Evolutionary conservation across 148 eudicot genomes (phyloP).

Genomic region (Suaeda aralocaspica): DNA sequence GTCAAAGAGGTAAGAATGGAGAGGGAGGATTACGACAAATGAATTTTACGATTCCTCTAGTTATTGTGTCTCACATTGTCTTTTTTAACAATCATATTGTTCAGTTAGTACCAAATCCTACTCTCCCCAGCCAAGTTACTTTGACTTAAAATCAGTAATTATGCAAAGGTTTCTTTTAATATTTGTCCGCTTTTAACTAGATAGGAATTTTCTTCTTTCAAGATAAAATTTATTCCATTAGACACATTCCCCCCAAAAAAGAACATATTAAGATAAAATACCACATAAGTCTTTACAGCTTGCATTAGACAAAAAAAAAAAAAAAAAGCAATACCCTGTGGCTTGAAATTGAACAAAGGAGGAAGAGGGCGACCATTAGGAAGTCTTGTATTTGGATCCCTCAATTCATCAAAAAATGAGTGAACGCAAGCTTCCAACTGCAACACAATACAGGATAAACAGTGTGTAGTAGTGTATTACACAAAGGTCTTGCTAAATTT

Average conservation of each 20-base stretch:
- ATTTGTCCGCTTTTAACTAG: no score
- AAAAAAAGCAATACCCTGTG: constrained; percentile 61
- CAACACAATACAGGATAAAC: constrained; percentile 19
- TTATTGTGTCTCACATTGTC: no score
- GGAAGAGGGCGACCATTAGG: constrained; percentile 99
- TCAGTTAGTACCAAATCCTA: neutral
- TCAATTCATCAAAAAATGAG: constrained; percentile 95
- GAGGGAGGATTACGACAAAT: no score
- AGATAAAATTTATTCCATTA: no score
- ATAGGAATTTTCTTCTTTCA: no score
- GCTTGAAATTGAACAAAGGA: constrained; percentile 85
- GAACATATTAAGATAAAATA: neutral
- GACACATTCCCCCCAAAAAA: no score
- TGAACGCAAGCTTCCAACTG: constrained; percentile 99
- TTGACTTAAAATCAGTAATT: neutral
- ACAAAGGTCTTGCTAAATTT: neutral
- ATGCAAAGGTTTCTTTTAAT: neutral
- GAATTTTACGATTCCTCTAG: no score
- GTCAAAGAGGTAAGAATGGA: no score
- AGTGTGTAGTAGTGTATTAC: neutral
- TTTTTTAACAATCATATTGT: no score
- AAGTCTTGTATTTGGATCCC: constrained; percentile 87
- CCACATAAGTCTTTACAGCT: neutral
- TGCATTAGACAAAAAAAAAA: constrained; percentile 9
- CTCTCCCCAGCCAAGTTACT: neutral